Evolutionary conservation across 139 green algal species (phyloP).

Genomic region (Marvania coccoides): DNA sequence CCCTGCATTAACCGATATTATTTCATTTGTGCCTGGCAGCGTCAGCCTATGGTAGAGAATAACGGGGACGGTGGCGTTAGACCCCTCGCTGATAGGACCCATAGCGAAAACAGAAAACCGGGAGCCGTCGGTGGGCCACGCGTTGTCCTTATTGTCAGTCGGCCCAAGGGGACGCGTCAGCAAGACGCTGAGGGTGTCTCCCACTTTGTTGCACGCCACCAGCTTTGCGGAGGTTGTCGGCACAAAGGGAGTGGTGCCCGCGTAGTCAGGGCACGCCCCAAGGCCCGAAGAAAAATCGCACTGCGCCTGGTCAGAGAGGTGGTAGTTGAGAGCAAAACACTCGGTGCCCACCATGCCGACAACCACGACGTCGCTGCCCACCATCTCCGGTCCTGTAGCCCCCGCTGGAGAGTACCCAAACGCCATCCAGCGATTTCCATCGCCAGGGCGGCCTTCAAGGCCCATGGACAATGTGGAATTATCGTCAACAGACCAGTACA

Average conservation of each 20-base stretch:
- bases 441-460: conserved; percentile 7
- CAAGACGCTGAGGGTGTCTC: background rate
- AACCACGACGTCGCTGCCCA: background rate
- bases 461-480: background rate
- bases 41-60: conserved; percentile 14
- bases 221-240: background rate
- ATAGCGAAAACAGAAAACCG: conserved; percentile 10
- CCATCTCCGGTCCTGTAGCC: conserved; percentile 1
- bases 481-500: conserved; percentile 10
- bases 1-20: no score
- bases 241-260: background rate
- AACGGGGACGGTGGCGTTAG: background rate
- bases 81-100: conserved; percentile 13
- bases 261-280: background rate
- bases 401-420: conserved; percentile 4
- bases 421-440: conserved; percentile 13
- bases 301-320: background rate
- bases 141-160: background rate
- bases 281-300: background rate
- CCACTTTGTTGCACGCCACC: background rate
- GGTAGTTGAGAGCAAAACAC: conserved; percentile 17
- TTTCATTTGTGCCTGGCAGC: background rate
- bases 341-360: conserved; percentile 8
- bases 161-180: background rate
- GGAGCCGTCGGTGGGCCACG: conserved; percentile 9